Percentiles rank a stretch among this genome's conserved stretches.
phyloP scores from a whole-genome alignment of 108 stramenopile genomes.

The Skeletonema costatum region DNA sequence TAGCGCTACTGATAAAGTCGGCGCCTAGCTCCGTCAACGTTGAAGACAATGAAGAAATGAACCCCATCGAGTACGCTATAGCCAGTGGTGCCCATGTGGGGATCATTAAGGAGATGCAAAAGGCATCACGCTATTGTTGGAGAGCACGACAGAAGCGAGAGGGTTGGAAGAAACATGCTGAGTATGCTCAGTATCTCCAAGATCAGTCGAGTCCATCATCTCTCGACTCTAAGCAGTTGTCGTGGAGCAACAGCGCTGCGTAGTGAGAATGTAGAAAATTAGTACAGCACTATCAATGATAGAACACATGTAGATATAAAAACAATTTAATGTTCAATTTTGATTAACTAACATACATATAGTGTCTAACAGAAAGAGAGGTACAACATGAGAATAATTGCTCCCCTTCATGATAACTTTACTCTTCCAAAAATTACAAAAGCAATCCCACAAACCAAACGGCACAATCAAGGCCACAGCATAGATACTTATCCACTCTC shows the following conservation, averaged over 20 bases:
- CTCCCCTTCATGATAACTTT: no score
- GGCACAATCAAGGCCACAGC: neutral
- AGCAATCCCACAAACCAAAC: neutral
- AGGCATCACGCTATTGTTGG: constrained; percentile 1
- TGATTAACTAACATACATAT: no score
- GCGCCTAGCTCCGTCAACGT: constrained; percentile 7
- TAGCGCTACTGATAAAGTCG: neutral
- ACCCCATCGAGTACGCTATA: constrained; percentile 6
- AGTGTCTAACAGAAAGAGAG: neutral
- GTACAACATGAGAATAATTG: neutral
- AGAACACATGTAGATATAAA: neutral
- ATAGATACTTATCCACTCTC: neutral
- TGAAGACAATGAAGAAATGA: constrained; percentile 22
- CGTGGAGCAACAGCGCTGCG: neutral
- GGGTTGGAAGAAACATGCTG: neutral
- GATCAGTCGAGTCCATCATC: neutral
- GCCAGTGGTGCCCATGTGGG: constrained; percentile 6
- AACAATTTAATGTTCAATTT: no score
- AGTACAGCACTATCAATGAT: neutral
- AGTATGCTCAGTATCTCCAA: constrained; percentile 1
- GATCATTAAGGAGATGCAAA: constrained; percentile 19
- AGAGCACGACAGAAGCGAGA: neutral
- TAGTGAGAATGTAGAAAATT: neutral
- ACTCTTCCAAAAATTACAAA: no score
- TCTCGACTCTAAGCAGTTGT: neutral